Evolutionary conservation across 1,284 basidiomycete genomes (phyloP), one percentile per base, ranked within the genome.

Genomic region (Trichosporon coremiiforme): DNA sequence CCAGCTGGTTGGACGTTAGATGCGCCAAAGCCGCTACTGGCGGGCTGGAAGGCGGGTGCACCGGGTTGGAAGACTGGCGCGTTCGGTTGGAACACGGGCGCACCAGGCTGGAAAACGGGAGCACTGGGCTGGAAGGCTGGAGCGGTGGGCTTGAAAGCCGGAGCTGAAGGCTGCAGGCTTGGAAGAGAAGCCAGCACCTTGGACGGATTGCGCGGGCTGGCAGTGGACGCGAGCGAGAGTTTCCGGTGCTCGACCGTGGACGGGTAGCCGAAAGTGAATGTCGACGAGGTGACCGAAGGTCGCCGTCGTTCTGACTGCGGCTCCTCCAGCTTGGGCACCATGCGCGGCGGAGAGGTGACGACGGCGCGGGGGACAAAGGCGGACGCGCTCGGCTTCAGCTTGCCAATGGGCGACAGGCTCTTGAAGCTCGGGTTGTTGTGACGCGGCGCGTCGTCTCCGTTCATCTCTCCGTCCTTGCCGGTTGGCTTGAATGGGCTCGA

Each of bases 71-170:
- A 53, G 20, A 25, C 50, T 2, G 50, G 5, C 13, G 29, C 57
- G n/a, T 6, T 33, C 12, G 57, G 57, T 10, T 62, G 57, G 57
- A 31, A 35, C 4, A 8, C 6, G n/a, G n/a, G 12, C 2, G 35
- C 62, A 29, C 9, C 38, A 1, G 36, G 64, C 64, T 65, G 64
- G 64, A 47, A 41, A 10, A 36, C 15, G 4, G 67, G 33, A 17
- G 45, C 35, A 17, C 53, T 64, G n/a, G 67, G 45, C n/a, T 25
- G 13, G 67, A 64, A 62, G 17, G 35, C 57, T 4, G 66, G 20
- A 9, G 67, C 47, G 2, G 57, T 45, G 3, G 68, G 68, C 17
- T 35, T 29, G 65, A 70, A 64, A 1, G 65, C 25, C 6, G 50
- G 9, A 6, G 68, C 64, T 2, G 41, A 45, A 2, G 68, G 55